Evolutionary conservation across 163 green algal species (phyloP), one percentile per base, ranked within the genome.

Genomic region (Dunaliella salina): DNA sequence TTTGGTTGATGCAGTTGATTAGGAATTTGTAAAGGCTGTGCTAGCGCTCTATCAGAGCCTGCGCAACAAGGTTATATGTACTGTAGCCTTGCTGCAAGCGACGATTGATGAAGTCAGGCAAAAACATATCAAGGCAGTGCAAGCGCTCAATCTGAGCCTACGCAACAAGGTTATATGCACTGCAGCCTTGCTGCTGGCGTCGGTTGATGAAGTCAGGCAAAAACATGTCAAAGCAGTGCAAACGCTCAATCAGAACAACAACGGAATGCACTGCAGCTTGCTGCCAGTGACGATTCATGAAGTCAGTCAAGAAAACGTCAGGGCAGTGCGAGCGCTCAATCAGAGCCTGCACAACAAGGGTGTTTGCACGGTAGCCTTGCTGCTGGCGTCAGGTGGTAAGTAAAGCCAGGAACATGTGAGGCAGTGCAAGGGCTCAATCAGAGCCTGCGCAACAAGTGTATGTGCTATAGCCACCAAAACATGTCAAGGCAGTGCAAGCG

Each of bases 191-290:
- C 26, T 84, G 78, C 45, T 90, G 88, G 33, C 88, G 88, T 17
- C 87, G 85, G 12, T 84, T 71, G 24, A 92, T 75, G 69, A 88
- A 89, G 30, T 90, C 87, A 1, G 67, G 80, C 80, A 96, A 84
- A 86, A 95, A 96, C 4, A 85, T 80, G 0, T 91, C 91, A 87
- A 96, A 89, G 32, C 84, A 83, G 0, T 90, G 90, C 86, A 97
- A 91, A 29, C 88, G 88, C 32, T 90, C 85, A 84, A 94, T 91
- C 87, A 95, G 84, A 5, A 72, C 85, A 88, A 67, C n/a, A n/a
- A n/a, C n/a, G n/a, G n/a, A n/a, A n/a, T n/a, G 72, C 72, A 3
- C 30, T 79, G 72, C 90, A 91, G 81, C 91, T 20, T 85, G 84
- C 26, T 84, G 78, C 45, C 89, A 87, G 33, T 87, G 88, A 12